Conservation (phyloP, 257 asterid genomes). For the Voacanga thouarsii region DNA sequence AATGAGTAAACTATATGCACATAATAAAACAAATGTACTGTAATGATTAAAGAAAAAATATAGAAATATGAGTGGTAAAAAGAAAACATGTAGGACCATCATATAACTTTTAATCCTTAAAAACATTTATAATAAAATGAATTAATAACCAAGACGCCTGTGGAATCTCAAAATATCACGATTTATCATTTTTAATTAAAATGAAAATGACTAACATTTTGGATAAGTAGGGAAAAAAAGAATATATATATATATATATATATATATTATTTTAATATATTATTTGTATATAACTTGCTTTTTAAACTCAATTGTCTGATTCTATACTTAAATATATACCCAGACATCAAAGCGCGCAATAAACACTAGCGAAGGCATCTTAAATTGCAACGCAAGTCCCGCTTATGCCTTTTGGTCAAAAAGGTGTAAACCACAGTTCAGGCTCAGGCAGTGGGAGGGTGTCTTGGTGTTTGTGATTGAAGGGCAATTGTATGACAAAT, state of each 20-base stretch:
- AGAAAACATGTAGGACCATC: neutral
- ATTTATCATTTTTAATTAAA: too few relatives aligned
- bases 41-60: neutral
- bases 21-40: neutral
- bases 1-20: neutral
- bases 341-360: neutral
- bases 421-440: conserved; percentile 3
- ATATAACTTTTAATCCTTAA: neutral
- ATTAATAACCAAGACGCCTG: neutral
- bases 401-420: conserved; percentile 13
- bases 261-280: too few relatives aligned
- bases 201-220: too few relatives aligned
- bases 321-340: too few relatives aligned
- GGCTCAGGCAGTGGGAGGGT: neutral
- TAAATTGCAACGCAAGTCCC: neutral
- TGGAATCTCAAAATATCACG: too few relatives aligned
- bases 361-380: neutral
- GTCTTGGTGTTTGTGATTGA: neutral
- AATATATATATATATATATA: too few relatives aligned
- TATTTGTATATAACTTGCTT: too few relatives aligned
- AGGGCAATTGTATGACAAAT: too few relatives aligned
- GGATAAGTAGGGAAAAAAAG: neutral
- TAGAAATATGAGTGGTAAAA: neutral
- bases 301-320: too few relatives aligned
- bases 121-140: neutral